Evolutionary conservation across 352 stramenopile species (phyloP).

Genomic region (Phytophthora citrophthora): DNA sequence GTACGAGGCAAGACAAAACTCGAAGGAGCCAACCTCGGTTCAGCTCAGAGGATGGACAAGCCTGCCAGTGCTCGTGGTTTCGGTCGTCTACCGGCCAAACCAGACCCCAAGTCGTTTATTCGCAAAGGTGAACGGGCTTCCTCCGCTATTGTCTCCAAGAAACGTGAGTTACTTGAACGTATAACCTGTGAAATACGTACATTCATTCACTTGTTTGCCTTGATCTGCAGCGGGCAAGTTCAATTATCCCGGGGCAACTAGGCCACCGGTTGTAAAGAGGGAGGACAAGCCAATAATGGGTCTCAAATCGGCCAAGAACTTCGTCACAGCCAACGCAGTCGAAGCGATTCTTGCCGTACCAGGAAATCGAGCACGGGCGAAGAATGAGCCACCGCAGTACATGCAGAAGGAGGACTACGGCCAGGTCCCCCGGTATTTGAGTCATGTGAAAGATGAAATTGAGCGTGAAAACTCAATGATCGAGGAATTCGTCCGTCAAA

Average conservation of each 20-base stretch:
- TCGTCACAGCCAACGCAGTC: slow-evolving; percentile 93
- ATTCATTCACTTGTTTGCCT: not conserved
- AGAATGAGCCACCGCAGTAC: slow-evolving; percentile 79
- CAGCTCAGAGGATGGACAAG: slow-evolving; percentile 47
- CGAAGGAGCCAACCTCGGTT: slow-evolving; percentile 68
- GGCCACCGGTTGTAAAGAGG: slow-evolving; percentile 76
- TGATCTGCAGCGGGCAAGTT: slow-evolving; percentile 65
- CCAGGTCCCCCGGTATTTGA: slow-evolving; percentile 92
- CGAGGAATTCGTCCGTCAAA: slow-evolving; percentile 91
- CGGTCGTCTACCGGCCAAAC: slow-evolving; percentile 60
- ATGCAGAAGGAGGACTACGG: slow-evolving; percentile 93
- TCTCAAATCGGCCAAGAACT: slow-evolving; percentile 94
- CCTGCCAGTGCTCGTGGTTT: slow-evolving; percentile 68
- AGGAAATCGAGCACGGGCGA: slow-evolving; percentile 59
- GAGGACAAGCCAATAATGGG: slow-evolving; percentile 93
- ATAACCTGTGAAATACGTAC: too few relatives aligned
- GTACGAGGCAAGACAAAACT: slow-evolving; percentile 74
- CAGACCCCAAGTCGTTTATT: slow-evolving; percentile 74
- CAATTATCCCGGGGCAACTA: slow-evolving; percentile 65
- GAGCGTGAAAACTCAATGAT: slow-evolving; percentile 94
- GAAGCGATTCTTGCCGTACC: slow-evolving; percentile 90
- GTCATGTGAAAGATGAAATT: slow-evolving; percentile 93
- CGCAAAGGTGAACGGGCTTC: slow-evolving; percentile 73
- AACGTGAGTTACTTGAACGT: slow-evolving; percentile 20
- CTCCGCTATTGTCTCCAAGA: slow-evolving; percentile 50